Conservation (phyloP, 441 rosid genomes). For the Arabidopsis lyrata region DNA sequence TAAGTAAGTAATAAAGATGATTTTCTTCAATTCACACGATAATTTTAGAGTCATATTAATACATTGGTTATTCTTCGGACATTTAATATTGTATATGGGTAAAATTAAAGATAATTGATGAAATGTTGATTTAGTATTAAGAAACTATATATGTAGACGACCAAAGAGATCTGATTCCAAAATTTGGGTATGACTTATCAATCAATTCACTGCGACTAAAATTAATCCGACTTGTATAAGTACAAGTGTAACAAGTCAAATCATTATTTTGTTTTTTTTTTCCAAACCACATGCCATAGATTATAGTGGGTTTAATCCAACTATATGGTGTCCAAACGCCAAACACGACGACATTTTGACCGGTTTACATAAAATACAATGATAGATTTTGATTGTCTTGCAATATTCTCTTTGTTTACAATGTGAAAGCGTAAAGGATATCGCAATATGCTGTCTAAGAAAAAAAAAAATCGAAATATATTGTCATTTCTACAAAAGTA, state of each 20-base stretch:
- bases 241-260: constrained; percentile 33
- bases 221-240: constrained; percentile 9
- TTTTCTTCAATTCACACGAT: background rate
- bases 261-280: constrained; percentile 2
- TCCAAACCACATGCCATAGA: constrained; percentile 9
- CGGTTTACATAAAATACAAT: constrained; percentile 19
- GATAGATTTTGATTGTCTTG: background rate
- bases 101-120: background rate
- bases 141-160: background rate
- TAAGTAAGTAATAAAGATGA: background rate
- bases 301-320: constrained; percentile 21
- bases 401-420: constrained; percentile 3
- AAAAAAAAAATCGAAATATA: background rate
- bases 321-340: constrained; percentile 4
- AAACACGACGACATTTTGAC: constrained; percentile 10
- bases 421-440: background rate
- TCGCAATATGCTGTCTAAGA: background rate
- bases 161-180: background rate
- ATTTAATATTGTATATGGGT: background rate
- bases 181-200: constrained; percentile 8
- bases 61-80: background rate
- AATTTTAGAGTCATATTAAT: background rate
- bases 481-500: constrained; percentile 6
- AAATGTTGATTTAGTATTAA: constrained; percentile 8
- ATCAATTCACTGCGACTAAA: constrained; percentile 4